Conservation (phyloP, 2,329 filamentous ascomycete genomes). For the Penicillium sp. region DNA sequence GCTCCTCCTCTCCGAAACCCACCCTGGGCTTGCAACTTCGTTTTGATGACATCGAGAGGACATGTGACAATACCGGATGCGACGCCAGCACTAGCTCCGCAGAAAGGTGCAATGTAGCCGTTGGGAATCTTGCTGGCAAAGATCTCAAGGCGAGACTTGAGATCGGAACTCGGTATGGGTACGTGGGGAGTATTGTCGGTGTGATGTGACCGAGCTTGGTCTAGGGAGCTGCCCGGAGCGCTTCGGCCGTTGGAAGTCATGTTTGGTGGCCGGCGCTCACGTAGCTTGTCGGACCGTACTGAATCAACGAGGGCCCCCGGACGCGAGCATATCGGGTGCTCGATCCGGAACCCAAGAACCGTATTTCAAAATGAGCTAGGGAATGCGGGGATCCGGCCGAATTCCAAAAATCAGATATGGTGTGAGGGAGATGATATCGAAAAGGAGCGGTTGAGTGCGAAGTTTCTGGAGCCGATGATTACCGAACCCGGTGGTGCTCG, state of each 20-base stretch:
- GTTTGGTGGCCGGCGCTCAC: slow-evolving; percentile 37
- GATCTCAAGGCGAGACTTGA: slow-evolving; percentile 42
- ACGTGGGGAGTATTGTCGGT: slow-evolving; percentile 26
- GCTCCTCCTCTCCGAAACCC: slow-evolving; percentile 62
- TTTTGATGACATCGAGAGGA: slow-evolving; percentile 98
- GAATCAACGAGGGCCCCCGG: slow-evolving; percentile 44
- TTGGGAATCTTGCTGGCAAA: slow-evolving; percentile 54
- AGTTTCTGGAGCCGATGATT: slow-evolving; percentile 27
- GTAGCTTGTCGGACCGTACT: slow-evolving; percentile 40
- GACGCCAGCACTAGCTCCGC: slow-evolving; percentile 85
- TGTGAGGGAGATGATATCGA: not conserved
- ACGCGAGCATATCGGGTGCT: slow-evolving; percentile 43
- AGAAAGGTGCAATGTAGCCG: slow-evolving; percentile 72
- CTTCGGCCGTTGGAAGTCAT: slow-evolving; percentile 50
- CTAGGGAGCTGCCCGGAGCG: slow-evolving; percentile 33
- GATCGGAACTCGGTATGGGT: slow-evolving; percentile 27
- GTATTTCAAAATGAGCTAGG: slow-evolving; percentile 16
- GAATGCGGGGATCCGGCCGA: not conserved
- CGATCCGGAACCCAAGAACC: slow-evolving; percentile 41
- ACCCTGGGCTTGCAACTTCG: slow-evolving; percentile 93
- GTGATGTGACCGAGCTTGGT: slow-evolving; percentile 27
- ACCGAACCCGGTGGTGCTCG: slow-evolving; percentile 25
- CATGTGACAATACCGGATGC: slow-evolving; percentile 94
- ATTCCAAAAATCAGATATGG: not conserved
- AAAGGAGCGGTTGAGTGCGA: slow-evolving; percentile 7